Conservation (phyloP, 2,329 filamentous ascomycete genomes). For the Aspergillus sp. region DNA sequence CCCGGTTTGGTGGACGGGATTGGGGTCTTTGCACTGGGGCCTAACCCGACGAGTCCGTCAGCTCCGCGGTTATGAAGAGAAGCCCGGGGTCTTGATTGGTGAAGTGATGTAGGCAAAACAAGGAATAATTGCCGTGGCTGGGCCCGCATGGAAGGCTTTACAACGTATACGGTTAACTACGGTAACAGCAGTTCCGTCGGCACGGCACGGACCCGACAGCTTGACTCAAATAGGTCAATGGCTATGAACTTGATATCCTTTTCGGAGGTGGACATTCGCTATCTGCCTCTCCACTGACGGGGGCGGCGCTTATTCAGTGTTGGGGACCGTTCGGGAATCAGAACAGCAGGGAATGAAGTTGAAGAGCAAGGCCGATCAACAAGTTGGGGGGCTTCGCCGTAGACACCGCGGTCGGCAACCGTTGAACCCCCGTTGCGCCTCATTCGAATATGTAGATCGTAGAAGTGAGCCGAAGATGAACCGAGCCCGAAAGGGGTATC, state of each 20-base stretch:
- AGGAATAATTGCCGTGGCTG: background rate
- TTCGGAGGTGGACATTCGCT: background rate
- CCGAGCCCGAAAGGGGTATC: background rate
- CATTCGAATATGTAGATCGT: background rate
- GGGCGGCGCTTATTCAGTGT: too few relatives aligned
- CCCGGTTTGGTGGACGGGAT: background rate
- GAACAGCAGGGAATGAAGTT: too few relatives aligned
- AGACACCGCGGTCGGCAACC: background rate
- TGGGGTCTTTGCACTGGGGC: background rate
- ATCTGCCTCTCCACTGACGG: too few relatives aligned
- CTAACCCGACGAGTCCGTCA: too few relatives aligned
- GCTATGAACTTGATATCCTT: background rate
- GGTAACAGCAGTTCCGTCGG: background rate
- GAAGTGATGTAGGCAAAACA: background rate
- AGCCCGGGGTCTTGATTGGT: too few relatives aligned
- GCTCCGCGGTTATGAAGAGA: too few relatives aligned
- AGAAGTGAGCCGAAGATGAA: background rate
- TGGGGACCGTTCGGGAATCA: too few relatives aligned
- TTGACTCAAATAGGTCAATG: background rate
- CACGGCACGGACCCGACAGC: background rate
- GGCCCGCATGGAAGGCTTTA: background rate
- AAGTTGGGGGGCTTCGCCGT: too few relatives aligned
- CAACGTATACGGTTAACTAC: background rate
- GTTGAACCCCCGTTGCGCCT: background rate
- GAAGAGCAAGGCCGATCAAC: too few relatives aligned